Evolutionary conservation across 257 asterid genomes (phyloP), one percentile per base, ranked within the genome.

Genomic region (Solanum piurae): DNA sequence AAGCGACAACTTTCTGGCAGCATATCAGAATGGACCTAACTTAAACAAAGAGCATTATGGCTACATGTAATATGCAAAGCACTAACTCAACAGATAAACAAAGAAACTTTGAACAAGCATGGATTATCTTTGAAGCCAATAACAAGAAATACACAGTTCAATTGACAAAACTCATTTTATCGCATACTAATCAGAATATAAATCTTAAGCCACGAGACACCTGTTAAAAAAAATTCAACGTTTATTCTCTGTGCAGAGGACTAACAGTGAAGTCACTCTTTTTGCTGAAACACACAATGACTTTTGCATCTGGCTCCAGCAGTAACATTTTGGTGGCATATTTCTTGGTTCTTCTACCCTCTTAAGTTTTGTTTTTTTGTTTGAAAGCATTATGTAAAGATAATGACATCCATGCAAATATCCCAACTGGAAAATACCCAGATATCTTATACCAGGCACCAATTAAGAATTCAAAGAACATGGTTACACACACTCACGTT

Each of bases 401-500:
- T 77, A 77, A 76, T 77, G 60, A 40, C 83, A 76, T 55, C 64
- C 62, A 44, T 31, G 71, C 87, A 44, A 86, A 18, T 85, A 25
- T 77, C 84, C 58, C 23, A 40, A 25, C 62, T 42, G 36, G 52
- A 40, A 40, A 42, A 77, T 75, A 75, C 62, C 52, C 84, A 77
- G 36, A 77, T 11, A 75, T 75, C 46, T 40, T 77, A 42, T 40
- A 38, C 33, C 25, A 36, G 55, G 29, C 11, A 73, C 84, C 74
- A 89, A 83, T 85, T 3, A 62, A 87, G 18, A 83, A 83, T 73
- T 74, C 69, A 86, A 83, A 25, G 89, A n/a, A 36, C 73, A 86
- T 25, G 38, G 88, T 89, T 88, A 38, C 49, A 89, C 87, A 87
- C 69, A 95, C 99, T 87, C 87, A 96, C 99, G 98, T 97, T 31